Percentiles rank a stretch among this genome's conserved stretches.
These are phyloP conservation scores for Pterulicium gracile DNA, from an alignment of 1,284 basidiomycete genomes.

Conservation along the genomic window DNA sequence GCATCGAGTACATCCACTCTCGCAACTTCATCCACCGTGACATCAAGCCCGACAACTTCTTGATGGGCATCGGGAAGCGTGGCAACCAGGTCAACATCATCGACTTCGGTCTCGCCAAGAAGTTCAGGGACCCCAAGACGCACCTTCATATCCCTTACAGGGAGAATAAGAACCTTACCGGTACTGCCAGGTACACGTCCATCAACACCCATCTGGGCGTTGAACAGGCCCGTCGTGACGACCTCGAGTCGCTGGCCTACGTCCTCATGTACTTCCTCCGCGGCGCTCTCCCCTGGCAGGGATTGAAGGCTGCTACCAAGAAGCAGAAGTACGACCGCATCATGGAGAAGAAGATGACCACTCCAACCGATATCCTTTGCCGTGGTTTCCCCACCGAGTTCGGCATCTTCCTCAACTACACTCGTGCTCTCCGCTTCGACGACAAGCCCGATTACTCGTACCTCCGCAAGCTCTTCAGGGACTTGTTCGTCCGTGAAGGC, in stretches of 20 bases:
- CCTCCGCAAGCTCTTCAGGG: conserved; percentile 95
- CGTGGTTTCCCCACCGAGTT: conserved; percentile 97
- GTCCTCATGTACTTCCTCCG: conserved; percentile 99
- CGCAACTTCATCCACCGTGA: conserved; percentile 99
- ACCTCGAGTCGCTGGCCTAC: conserved; percentile 92
- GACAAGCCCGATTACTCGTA: conserved; percentile 99
- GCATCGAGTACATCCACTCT: conserved; percentile 98
- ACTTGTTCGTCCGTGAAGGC: conserved; percentile 93
- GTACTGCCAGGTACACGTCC: conserved; percentile 97
- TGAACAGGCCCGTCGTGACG: conserved; percentile 92
- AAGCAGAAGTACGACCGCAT: conserved; percentile 99
- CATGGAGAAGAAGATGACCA: conserved; percentile 99
- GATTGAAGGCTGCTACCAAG: conserved; percentile 96
- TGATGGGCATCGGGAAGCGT: conserved; percentile 99
- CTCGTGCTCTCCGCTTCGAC: conserved; percentile 92
- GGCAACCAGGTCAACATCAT: conserved; percentile 99
- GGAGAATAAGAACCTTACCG: conserved; percentile 99
- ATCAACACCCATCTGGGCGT: conserved; percentile 99
- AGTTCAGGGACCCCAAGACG: conserved; percentile 99
- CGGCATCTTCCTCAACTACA: conserved; percentile 96
- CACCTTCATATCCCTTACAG: conserved; percentile 99
- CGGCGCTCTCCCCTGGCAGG: conserved; percentile 94
- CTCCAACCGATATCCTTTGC: conserved; percentile 90
- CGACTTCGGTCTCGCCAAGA: conserved; percentile 98
- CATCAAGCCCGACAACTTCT: conserved; percentile 99